Evolutionary conservation across 352 stramenopile species (phyloP).

Genomic region (Phytophthora nicotianae): DNA sequence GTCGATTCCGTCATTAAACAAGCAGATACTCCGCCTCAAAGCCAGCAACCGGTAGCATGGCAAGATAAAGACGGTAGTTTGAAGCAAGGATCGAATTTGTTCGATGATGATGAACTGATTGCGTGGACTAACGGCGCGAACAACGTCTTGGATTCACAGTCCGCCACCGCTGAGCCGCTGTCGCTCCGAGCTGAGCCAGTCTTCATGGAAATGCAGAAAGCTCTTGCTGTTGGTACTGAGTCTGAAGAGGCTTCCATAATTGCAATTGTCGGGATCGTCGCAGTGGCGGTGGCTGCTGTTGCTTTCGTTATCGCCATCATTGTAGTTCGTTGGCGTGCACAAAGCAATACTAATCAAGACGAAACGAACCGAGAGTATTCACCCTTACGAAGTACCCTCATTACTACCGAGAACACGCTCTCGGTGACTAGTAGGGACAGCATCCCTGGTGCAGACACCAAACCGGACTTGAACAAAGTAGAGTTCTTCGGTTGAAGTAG

Average conservation of each 20-base stretch:
- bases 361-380: constrained; percentile 7
- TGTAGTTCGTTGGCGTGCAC: constrained; percentile 2
- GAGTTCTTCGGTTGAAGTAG: constrained; percentile 17
- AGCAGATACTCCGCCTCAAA: not conserved
- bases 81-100: not conserved
- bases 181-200: constrained; percentile 6
- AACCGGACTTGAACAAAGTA: constrained; percentile 11
- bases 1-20: constrained; percentile 3
- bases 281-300: constrained; percentile 7
- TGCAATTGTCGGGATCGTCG: constrained; percentile 8
- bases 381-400: constrained; percentile 18
- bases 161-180: constrained; percentile 1
- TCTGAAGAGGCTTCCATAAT: not conserved
- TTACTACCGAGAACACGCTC: constrained; percentile 17
- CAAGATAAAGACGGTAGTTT: not conserved
- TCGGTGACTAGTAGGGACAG: constrained; percentile 21
- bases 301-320: constrained; percentile 5
- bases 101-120: constrained; percentile 17
- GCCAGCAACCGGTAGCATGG: constrained; percentile 1
- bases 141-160: constrained; percentile 3
- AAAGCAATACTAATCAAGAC: constrained; percentile 1
- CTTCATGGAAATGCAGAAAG: not conserved
- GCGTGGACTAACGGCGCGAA: constrained; percentile 20
- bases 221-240: constrained; percentile 1
- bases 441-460: not conserved